Conservation (phyloP, 2,329 filamentous ascomycete genomes). For the Colletotrichum sp. region DNA sequence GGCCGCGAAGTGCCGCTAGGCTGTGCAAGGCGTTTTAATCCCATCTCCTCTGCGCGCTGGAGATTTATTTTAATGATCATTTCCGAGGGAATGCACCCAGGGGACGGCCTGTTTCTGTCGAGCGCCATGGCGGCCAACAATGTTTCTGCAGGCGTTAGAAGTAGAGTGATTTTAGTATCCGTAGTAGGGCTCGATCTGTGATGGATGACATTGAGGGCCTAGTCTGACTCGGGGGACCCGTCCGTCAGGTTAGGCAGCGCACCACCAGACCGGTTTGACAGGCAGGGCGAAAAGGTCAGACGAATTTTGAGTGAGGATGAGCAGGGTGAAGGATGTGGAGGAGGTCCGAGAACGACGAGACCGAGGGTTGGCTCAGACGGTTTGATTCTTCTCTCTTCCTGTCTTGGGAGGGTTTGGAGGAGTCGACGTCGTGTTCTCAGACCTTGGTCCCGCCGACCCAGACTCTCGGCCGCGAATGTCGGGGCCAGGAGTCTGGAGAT, state of each 20-base stretch:
- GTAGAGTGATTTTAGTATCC: not conserved
- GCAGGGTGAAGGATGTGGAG: not conserved
- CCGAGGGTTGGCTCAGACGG: conserved; percentile 1
- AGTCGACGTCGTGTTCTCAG: not conserved
- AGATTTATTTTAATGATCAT: not conserved
- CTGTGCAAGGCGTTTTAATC: conserved; percentile 10
- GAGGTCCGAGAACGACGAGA: conserved; percentile 8
- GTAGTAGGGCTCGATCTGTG: not conserved
- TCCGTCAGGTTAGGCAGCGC: conserved; percentile 14
- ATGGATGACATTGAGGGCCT: not conserved
- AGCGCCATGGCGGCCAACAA: not conserved
- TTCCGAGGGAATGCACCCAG: not conserved
- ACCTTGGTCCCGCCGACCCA: not conserved
- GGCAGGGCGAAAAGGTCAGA: conserved; percentile 12
- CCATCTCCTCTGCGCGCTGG: not conserved
- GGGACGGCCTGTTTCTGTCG: conserved; percentile 1
- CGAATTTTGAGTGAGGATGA: conserved; percentile 6
- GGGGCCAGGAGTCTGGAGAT: not conserved
- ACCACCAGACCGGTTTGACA: conserved; percentile 17
- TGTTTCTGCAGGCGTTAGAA: conserved; percentile 10
- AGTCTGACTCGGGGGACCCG: conserved; percentile 16
- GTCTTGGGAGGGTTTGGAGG: not conserved
- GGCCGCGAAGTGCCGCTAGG: not conserved
- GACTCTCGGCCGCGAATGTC: not conserved
- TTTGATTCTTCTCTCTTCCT: not conserved